phyloP scores from a whole-genome alignment of 2,329 filamentous ascomycete genomes.

The Rhinocladiella mackenziei region DNA sequence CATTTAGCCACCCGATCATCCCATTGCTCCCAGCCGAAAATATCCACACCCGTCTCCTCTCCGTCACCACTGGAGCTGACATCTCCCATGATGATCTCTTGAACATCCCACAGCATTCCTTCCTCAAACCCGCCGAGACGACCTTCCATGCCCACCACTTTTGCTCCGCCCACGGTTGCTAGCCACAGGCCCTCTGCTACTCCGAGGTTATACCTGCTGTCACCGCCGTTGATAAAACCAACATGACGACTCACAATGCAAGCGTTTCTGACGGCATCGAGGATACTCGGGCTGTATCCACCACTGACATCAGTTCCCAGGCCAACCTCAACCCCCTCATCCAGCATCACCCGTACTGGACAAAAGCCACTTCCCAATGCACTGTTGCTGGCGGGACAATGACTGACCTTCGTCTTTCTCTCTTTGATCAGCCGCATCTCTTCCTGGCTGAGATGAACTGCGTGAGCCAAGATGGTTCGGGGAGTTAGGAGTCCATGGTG shows the following conservation, averaged over 20 bases:
- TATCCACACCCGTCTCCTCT: slow-evolving; percentile 65
- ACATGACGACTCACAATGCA: slow-evolving; percentile 69
- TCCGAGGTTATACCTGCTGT: slow-evolving; percentile 35
- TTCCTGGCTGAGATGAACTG: slow-evolving; percentile 65
- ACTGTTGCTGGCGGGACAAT: slow-evolving; percentile 85
- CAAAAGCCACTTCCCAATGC: slow-evolving; percentile 76
- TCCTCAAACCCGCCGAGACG: slow-evolving; percentile 76
- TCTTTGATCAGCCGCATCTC: slow-evolving; percentile 64
- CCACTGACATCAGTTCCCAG: slow-evolving; percentile 89
- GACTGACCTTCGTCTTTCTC: slow-evolving; percentile 64
- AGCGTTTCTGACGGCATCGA: slow-evolving; percentile 80
- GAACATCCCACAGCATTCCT: slow-evolving; percentile 87
- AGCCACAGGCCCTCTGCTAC: slow-evolving; percentile 84
- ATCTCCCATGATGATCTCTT: slow-evolving; percentile 57
- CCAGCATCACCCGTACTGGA: slow-evolving; percentile 68
- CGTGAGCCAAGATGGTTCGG: slow-evolving; percentile 80
- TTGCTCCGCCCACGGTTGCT: slow-evolving; percentile 81
- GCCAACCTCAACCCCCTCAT: slow-evolving; percentile 72
- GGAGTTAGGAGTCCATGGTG: slow-evolving; percentile 62
- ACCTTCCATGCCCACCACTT: slow-evolving; percentile 68
- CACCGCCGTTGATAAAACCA: slow-evolving; percentile 47
- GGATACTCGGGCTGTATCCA: slow-evolving; percentile 75
- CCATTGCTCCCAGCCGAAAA: slow-evolving; percentile 92
- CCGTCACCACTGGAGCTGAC: slow-evolving; percentile 28
- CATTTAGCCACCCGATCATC: slow-evolving; percentile 85